Evolutionary conservation across 2,329 filamentous ascomycete species (phyloP).

Genomic region (Ophiostoma quercus): DNA sequence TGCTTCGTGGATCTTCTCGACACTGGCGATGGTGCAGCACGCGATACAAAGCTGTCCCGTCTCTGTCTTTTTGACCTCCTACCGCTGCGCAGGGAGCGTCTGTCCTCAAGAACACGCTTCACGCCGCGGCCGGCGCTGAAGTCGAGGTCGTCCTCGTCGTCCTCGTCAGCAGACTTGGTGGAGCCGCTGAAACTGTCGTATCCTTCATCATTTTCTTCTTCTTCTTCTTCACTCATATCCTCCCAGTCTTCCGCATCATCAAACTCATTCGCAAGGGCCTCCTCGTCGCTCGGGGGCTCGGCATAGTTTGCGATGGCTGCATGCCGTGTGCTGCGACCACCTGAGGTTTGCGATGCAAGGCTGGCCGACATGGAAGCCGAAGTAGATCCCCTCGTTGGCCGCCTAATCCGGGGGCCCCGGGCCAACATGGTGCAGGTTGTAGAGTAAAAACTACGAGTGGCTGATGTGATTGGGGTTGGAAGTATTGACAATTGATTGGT

Average conservation of each 20-base stretch:
- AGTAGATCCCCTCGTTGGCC: background rate
- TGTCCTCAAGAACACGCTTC: conserved; percentile 12
- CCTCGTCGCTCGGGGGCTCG: conserved; percentile 15
- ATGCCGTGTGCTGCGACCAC: conserved; percentile 23
- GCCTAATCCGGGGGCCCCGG: background rate
- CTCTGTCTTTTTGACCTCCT: conserved; percentile 13
- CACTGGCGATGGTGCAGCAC: background rate
- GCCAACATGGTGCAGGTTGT: background rate
- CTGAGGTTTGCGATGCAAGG: background rate
- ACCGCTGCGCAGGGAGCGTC: background rate
- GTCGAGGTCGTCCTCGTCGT: conserved; percentile 18
- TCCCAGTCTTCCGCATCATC: conserved; percentile 9
- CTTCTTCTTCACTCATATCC: background rate
- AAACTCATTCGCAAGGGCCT: conserved; percentile 18
- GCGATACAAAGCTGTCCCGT: conserved; percentile 1
- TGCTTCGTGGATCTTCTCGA: background rate
- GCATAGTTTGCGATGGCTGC: conserved; percentile 19
- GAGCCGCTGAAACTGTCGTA: background rate
- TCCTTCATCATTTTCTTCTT: background rate
- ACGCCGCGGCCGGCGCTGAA: conserved; percentile 9
- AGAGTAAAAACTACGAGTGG: background rate
- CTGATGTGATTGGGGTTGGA: background rate
- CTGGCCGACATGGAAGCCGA: background rate
- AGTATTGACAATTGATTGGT: background rate
- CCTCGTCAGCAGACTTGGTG: background rate